Conservation (phyloP, 176 grass and related monocot species). For the Carex cristatella region DNA sequence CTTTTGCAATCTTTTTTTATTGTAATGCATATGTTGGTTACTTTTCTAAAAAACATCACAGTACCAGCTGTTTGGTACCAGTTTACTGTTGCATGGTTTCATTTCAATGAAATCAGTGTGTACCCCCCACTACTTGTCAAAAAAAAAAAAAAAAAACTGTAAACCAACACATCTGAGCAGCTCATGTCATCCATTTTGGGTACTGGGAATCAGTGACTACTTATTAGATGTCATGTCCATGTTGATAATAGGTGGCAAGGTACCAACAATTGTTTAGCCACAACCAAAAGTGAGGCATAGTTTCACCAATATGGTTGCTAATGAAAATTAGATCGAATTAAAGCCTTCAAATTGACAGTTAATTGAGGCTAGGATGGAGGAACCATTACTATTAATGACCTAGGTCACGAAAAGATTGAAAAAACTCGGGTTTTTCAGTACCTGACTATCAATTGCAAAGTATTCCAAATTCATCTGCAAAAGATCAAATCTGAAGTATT, state of each 20-base stretch:
- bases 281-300: slow-evolving; percentile 1
- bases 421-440: slow-evolving; percentile 16
- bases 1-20: no score
- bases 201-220: not conserved
- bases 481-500: slow-evolving; percentile 15
- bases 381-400: not conserved
- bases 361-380: not conserved
- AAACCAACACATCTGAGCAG: not conserved
- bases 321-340: not conserved
- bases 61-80: no score
- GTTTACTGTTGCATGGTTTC: no score
- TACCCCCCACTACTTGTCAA: no score
- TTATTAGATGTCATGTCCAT: not conserved
- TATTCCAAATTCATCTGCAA: slow-evolving; percentile 94
- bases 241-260: not conserved
- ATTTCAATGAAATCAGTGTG: no score
- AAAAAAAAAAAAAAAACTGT: slow-evolving; percentile 36
- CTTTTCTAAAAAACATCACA: no score
- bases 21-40: no score
- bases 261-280: not conserved
- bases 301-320: not conserved
- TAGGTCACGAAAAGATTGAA: not conserved
- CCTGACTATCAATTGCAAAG: slow-evolving; percentile 80
- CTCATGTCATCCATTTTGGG: not conserved
- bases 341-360: not conserved